Evolutionary conservation across 495 filamentous ascomycete species (phyloP).

Genomic region (Delitschia confertaspora): DNA sequence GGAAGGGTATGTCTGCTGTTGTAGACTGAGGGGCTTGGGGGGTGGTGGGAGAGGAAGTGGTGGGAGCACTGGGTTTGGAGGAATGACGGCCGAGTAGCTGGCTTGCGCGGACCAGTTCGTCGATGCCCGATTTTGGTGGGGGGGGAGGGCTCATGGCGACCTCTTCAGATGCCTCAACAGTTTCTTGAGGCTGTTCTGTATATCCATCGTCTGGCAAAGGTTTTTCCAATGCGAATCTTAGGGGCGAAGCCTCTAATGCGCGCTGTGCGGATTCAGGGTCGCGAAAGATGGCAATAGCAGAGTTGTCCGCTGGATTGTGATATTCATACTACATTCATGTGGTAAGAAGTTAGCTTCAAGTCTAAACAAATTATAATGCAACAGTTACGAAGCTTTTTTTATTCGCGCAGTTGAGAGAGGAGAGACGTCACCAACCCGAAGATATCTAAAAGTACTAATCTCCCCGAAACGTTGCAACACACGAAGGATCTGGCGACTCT

Average conservation of each 20-base stretch:
- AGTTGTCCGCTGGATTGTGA: conserved; percentile 31
- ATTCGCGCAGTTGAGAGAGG: not conserved
- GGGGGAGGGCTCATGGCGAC: not conserved
- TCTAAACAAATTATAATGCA: not conserved
- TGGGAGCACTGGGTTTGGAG: not conserved
- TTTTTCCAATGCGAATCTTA: conserved; percentile 32
- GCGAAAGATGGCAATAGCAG: conserved; percentile 37
- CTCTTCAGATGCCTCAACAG: not conserved
- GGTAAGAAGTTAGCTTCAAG: not conserved
- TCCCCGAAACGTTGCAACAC: conserved; percentile 68
- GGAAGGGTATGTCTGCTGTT: conserved; percentile 5
- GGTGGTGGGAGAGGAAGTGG: not conserved
- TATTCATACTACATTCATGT: conserved; percentile 36
- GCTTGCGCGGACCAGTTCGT: conserved; percentile 19
- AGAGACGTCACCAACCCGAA: conserved; percentile 46
- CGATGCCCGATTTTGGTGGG: conserved; percentile 9
- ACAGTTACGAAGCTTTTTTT: not conserved
- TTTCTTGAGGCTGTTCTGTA: not conserved
- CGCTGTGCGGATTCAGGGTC: conserved; percentile 31
- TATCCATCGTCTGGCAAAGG: conserved; percentile 2
- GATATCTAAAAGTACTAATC: conserved; percentile 63
- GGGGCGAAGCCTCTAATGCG: conserved; percentile 35
- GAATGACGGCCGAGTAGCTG: conserved; percentile 2
- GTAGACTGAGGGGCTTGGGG: conserved; percentile 1
- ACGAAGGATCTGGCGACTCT: conserved; percentile 62